These are phyloP conservation scores for Ceratocystis harringtonii DNA, from an alignment of 2,329 filamentous ascomycete genomes.

Conservation along the genomic window DNA sequence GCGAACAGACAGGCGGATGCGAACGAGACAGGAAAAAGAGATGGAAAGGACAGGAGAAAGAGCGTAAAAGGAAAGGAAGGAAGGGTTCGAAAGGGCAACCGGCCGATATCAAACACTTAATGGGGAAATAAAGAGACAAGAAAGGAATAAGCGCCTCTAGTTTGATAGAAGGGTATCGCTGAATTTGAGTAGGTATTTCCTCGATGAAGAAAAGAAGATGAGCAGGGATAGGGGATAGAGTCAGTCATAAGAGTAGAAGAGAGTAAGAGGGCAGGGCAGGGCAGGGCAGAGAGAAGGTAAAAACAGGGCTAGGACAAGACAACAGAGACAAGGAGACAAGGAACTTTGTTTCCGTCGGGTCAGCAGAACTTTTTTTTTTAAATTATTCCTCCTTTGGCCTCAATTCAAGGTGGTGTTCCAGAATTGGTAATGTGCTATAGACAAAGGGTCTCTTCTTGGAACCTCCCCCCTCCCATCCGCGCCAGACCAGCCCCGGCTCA, in stretches of 20 bases:
- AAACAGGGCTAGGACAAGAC: not conserved
- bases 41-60: not conserved
- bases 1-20: not conserved
- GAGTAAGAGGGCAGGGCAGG: not conserved
- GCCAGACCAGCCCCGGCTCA: too few relatives aligned
- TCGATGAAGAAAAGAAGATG: not conserved
- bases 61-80: not conserved
- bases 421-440: not conserved
- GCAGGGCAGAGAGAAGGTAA: not conserved
- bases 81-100: not conserved
- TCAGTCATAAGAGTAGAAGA: not conserved
- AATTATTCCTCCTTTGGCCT: not conserved
- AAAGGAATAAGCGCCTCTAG: conserved; percentile 3
- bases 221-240: not conserved
- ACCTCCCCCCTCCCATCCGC: not conserved
- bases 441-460: not conserved
- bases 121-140: conserved; percentile 4
- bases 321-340: not conserved
- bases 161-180: not conserved
- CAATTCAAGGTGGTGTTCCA: not conserved
- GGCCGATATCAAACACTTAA: not conserved
- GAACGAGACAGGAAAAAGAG: not conserved
- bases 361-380: not conserved
- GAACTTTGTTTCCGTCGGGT: not conserved
- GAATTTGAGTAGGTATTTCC: not conserved